Base-by-base conservation (phyloP, 1,284 basidiomycete species). In the Ganoderma lingzhi region DNA sequence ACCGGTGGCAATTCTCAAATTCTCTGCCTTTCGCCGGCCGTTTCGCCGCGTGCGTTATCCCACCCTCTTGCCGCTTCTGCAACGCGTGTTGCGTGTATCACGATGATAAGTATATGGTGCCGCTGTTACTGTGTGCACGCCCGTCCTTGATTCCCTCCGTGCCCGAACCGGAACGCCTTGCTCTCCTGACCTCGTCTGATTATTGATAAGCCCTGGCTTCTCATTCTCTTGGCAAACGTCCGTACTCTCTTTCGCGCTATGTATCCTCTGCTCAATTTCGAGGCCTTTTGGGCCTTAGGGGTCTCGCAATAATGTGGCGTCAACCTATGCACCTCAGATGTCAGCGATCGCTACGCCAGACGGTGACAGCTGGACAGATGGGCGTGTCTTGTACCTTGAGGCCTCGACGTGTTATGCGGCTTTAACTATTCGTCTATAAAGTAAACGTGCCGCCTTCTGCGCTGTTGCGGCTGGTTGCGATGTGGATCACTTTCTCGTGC, bases 141-240 rank as follows among this genome's bases (percentile, higher is more conserved):
- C 30, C 30, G 9, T 5, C 53, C 53, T 55, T 28, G 28, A 6
- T 30, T 55, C 28, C 28, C 30, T 59, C 56, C 56, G 23, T 59
- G 19, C 32, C 56, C 35, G 56, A 56, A 59, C 56, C 56, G 56
- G 56, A 39, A 59, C 56, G 56, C 56, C 56, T 59, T 59, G 12
- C 56, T 35, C 55, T 59, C 32, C 32, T 59, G 4, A 15, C 32
- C 35, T 39, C 35, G 35, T n/a, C 23, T 37, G 56, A 58, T 37
- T 6, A 4, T 41, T 41, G 35, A 8, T 37, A 59, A 59, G 56
- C 56, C 39, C 56, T 39, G 0, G 56, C 39, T 39, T 32, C 14
- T 32, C 28, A 35, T 3, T 39, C 19, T 59, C 56, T 59, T 59
- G 56, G 56, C 56, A 9, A n/a, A 59, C n/a, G 35, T 32, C 23